Evolutionary conservation across 1,284 basidiomycete species (phyloP).

Genomic region (Cryptococcus wingfieldii): DNA sequence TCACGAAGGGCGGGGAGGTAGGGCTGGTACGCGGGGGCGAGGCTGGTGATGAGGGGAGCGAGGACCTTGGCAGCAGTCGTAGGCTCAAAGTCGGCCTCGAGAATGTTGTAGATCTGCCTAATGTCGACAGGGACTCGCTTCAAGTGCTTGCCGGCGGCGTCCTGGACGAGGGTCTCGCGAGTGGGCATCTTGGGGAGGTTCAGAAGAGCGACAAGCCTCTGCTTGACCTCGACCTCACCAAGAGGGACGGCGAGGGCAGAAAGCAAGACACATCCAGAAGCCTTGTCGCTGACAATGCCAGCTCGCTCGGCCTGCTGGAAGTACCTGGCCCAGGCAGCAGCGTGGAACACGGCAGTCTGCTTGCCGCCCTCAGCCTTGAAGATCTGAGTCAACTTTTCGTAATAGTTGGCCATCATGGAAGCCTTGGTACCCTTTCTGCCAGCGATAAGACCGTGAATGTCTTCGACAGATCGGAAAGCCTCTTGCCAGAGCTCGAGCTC

Average conservation of each 20-base stretch:
- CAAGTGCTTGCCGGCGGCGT: slow-evolving; percentile 82
- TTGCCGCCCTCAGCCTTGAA: slow-evolving; percentile 58
- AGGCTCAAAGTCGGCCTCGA: slow-evolving; percentile 94
- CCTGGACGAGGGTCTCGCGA: slow-evolving; percentile 74
- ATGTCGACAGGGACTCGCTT: slow-evolving; percentile 72
- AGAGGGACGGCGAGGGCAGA: slow-evolving; percentile 92
- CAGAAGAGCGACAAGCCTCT: slow-evolving; percentile 78
- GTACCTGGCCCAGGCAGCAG: slow-evolving; percentile 92
- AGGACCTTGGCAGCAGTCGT: slow-evolving; percentile 79
- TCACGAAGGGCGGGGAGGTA: slow-evolving; percentile 89
- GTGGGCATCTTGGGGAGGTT: slow-evolving; percentile 83
- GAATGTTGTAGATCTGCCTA: slow-evolving; percentile 79
- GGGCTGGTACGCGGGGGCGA: slow-evolving; percentile 62
- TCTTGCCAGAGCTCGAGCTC: slow-evolving; percentile 99
- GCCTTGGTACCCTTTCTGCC: slow-evolving; percentile 83
- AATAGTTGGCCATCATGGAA: slow-evolving; percentile 98
- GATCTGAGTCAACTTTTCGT: slow-evolving; percentile 95
- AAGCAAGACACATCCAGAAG: slow-evolving; percentile 89
- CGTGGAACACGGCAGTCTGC: slow-evolving; percentile 91
- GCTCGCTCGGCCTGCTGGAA: slow-evolving; percentile 52
- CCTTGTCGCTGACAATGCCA: slow-evolving; percentile 70
- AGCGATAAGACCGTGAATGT: slow-evolving; percentile 88
- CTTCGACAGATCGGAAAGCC: slow-evolving; percentile 96
- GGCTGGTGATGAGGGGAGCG: slow-evolving; percentile 70
- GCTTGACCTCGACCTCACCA: slow-evolving; percentile 64